Base-by-base conservation (phyloP, 495 filamentous ascomycete genomes). In the Aspergillus conjunctus region DNA sequence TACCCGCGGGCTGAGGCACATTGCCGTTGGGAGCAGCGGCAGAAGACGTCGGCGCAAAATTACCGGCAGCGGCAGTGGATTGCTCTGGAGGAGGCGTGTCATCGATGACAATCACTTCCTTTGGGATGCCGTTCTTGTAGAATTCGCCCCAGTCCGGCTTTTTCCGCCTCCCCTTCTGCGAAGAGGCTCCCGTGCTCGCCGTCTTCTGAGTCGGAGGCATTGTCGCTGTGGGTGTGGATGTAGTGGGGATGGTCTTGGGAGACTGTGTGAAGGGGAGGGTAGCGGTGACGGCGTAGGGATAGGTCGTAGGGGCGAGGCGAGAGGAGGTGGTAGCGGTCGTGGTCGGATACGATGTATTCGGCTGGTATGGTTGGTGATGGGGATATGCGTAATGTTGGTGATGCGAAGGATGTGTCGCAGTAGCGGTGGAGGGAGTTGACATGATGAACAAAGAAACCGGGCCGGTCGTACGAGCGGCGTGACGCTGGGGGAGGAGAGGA, bases 51-150 rank as follows among this genome's bases (percentile, higher is more conserved):
- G 70, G 54, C 46, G 64, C 65, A 32, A 68, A 62, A 60, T 69
- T 71, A 51, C 67, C 67, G 26, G 68, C 59, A 31, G 67, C 62
- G 20, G 68, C 68, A 45, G 73, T 73, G 54, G 71, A 79, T 66
- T 63, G 83, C 73, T 78, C 84, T 32, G 88, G 85, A 58, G 88
- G 88, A 43, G 88, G 86, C n/a, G 89, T 87, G 75, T 97, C 93
- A 66, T 96, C 90, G 71, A 98, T 98, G 60, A 97, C 87, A 69
- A 98, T 97, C 71, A 98, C 84, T 74, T 97, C 93, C 70, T 93
- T 90, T 14, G 93, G 93, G 15, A 93, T 73, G 18, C 93, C 93
- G 75, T 97, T 95, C 71, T 90, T 91, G 74, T 96, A 98, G 70
- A 96, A 98, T 60, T 87, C 84, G 33, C 84, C 76, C 93, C 93